Evolutionary conservation across 2,329 filamentous ascomycete species (phyloP), one percentile per base, ranked within the genome.

Genomic region (Diaporthe batatas): DNA sequence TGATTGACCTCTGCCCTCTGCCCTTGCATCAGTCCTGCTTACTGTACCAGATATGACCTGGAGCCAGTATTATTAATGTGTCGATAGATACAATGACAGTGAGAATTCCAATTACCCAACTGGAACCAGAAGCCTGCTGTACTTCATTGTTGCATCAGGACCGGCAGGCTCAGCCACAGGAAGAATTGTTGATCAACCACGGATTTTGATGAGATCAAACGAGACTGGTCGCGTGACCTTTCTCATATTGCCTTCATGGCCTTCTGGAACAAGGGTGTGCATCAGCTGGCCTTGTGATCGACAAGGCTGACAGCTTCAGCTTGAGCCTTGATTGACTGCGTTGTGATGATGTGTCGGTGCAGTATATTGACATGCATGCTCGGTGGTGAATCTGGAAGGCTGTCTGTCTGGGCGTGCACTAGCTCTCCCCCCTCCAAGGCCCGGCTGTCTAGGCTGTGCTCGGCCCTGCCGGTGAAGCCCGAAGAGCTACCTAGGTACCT

Each of bases 401-500:
- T 34, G 44, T 49, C 21, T 51, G 29, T 36, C 62, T 65, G 25
- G 62, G 62, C 62, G 32, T 67, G 62, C 62, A 34, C 12, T 65
- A 51, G 62, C 62, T 32, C 29, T 65, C 2, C 59, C 59, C 59
- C 29, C 21, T 25, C 62, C 62, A 65, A 25, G 62, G 4, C 62
- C 44, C 21, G 29, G 62, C 59, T 65, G 44, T 34, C 59, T 32
- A 21, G 29, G 59, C 62, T 65, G 44, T 51, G 44, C 62, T 67
- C 47, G 62, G 62, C 62, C 44, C 47, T 53, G 44, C 62, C 62
- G 62, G 62, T 67, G 47, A 67, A 67, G 62, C 21, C 62, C 62
- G 62, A 53, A 16, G 21, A 53, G 62, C 44, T 65, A n/a, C 54
- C 29, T 29, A 29, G 29, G 29, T 29, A 29, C 29, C 51, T 29